Base-by-base conservation (phyloP, 495 filamentous ascomycete genomes). In the Geoglossum glabrum region DNA sequence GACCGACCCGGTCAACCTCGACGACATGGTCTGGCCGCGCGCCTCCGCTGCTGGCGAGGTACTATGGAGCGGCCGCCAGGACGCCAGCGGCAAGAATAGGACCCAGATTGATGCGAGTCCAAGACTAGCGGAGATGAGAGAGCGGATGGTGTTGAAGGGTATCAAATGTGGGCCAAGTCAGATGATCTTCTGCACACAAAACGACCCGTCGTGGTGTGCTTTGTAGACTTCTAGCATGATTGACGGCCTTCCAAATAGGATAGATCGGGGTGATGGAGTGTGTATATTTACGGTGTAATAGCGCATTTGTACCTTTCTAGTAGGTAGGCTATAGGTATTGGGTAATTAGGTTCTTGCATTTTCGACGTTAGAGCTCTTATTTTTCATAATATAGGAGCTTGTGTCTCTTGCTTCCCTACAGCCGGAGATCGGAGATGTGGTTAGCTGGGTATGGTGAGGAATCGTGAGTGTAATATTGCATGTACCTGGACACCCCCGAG, bases 21-120 rank as follows among this genome's bases (percentile, higher is more conserved):
- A 90, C 67, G 64, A 67, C 54, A 79, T 84, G 69, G 66, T 87
- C 0, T 92, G 86, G 86, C 86, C 86, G 26, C 73, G 86, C 10
- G 76, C 76, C 0, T 74, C 62, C 30, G 86, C 83, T 7, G 84
- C 81, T 0, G 85, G 73, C 43, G 86, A 90, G 68, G 81, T 87
- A 9, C 71, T 89, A 30, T 90, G 86, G 86, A 80, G 76, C 31
- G 85, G 84, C 13, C 31, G 88, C 84, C 69, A 71, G 47, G 80
- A 85, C 62, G 74, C 71, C 0, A 57, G 67, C 17, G 83, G 84
- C 4, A 63, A 74, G 57, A 85, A 84, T 65, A 72, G 83, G 56
- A 83, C 75, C 49, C 81, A 84, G 68, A 61, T 82, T 15, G 75
- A 79, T 56, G 84, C 81, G 6, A 72, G 70, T 56, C 82, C 79